These are phyloP conservation scores for Penicillium fuscoglaucum DNA, from an alignment of 2,329 filamentous ascomycete species.

Conservation along the genomic window DNA sequence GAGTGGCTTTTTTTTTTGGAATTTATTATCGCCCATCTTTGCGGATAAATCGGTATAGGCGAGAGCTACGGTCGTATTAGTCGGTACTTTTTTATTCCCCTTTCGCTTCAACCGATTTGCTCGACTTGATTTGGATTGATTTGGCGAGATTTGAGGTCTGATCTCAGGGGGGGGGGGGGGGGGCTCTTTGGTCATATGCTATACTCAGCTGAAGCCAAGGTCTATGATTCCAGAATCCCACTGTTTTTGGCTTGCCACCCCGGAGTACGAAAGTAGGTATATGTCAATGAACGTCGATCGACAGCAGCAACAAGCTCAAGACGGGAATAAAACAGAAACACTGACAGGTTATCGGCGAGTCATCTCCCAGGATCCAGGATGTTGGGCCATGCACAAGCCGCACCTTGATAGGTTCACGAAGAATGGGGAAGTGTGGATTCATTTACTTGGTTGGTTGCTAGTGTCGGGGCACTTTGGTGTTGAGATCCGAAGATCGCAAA, in stretches of 20 bases:
- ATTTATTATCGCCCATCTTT: not conserved
- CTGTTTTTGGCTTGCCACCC: conserved; percentile 6
- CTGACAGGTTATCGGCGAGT: conserved; percentile 21
- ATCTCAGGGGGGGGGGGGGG: conserved; percentile 24
- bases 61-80: conserved; percentile 3
- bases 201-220: conserved; percentile 13
- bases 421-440: conserved; percentile 2
- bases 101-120: not conserved
- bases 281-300: conserved; percentile 15
- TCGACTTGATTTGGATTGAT: conserved; percentile 1
- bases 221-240: not conserved
- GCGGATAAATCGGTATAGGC: not conserved
- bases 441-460: conserved; percentile 20
- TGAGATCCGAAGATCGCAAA: conserved; percentile 26
- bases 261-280: conserved; percentile 13
- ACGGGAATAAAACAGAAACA: not conserved
- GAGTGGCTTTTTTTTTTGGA: not conserved
- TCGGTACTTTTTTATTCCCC: not conserved
- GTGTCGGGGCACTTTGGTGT: conserved; percentile 22
- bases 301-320: not conserved
- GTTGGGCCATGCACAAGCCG: conserved; percentile 25
- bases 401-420: conserved; percentile 24
- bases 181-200: not conserved
- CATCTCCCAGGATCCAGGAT: conserved; percentile 26
- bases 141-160: conserved; percentile 20